Evolutionary conservation across 1,284 basidiomycete genomes (phyloP), one percentile per base, ranked within the genome.

Genomic region (Schizophyllum amplum): DNA sequence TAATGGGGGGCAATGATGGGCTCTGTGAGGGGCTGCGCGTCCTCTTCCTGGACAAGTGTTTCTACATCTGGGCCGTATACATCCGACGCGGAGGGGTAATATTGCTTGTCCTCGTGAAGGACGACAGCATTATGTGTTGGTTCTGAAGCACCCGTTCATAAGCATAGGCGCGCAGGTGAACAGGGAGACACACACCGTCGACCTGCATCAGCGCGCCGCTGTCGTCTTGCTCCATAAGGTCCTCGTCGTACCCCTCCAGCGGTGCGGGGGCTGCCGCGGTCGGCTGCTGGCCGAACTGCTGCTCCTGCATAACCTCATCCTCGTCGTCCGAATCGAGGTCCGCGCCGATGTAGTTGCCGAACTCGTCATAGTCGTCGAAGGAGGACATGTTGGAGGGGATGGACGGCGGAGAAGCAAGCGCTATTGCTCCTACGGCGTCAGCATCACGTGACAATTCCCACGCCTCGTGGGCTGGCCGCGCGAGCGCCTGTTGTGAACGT

Each of bases 31-130:
- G 92, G 94, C 70, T 99, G 97, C 3, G 92, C 84, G 68, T 99
- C 97, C 74, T 99, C 97, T 71, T 99, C 97, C 71, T 99, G 95
- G 1, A 99, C 97, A 66, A 99, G 75, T 1, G 96, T 91, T 74
- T 99, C 96, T 22, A 99, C 96, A 58, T 89, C 96, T 51, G 85
- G 80, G 6, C 96, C 97, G 69, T 99, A 99, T 1, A 96, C 86
- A 53, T 98, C 93, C 56, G 80, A 79, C 0, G 97, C 97, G 11
- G 89, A 89, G 6, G 94, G 93, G 69, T 99, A 99, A 74, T 99
- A 99, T 71, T 94, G 90, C 73, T 99, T 99, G 76, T 99, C 92
- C 70, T 99, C 97, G 67, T 99, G 96, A 56, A 98, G 76, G 51
- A 98, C 73, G 25, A 98, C 91, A 53, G 94, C 93, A 64, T 92